phyloP scores from a whole-genome alignment of 768 basidiomycete species.

The Tubosaeta brunneosetosa region DNA sequence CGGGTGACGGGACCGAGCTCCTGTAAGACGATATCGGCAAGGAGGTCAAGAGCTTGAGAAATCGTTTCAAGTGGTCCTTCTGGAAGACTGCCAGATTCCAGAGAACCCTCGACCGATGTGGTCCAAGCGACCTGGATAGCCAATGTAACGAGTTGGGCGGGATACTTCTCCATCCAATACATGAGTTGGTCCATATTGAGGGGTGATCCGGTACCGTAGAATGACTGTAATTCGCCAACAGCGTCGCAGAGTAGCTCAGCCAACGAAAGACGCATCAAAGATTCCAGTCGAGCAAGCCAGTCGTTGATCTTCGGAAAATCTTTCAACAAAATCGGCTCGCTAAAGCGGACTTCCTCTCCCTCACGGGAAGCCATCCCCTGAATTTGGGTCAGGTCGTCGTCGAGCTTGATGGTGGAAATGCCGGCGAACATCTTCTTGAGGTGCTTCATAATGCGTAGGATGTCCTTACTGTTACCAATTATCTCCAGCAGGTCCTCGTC shows the following conservation, averaged over 20 bases:
- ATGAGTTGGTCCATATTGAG: slow-evolving; percentile 70
- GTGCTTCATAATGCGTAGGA: slow-evolving; percentile 97
- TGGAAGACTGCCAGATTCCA: slow-evolving; percentile 54
- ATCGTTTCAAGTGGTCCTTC: slow-evolving; percentile 70
- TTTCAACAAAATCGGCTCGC: slow-evolving; percentile 78
- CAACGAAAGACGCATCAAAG: slow-evolving; percentile 88
- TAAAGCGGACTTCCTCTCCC: slow-evolving; percentile 89
- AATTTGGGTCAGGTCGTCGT: slow-evolving; percentile 84
- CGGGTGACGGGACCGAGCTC: slow-evolving; percentile 89
- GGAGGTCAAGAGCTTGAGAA: slow-evolving; percentile 79
- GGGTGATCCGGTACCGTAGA: slow-evolving; percentile 65
- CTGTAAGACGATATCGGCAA: slow-evolving; percentile 94
- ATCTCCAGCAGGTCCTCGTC: slow-evolving; percentile 98
- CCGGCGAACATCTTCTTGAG: slow-evolving; percentile 99
- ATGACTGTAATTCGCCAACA: slow-evolving; percentile 71
- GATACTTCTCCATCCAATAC: slow-evolving; percentile 89
- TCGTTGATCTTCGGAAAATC: slow-evolving; percentile 98
- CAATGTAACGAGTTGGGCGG: slow-evolving; percentile 94
- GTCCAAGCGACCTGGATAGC: slow-evolving; percentile 97
- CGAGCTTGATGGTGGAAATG: slow-evolving; percentile 81
- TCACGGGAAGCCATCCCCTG: slow-evolving; percentile 94
- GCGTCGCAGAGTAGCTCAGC: slow-evolving; percentile 77
- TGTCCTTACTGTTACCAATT: slow-evolving; percentile 99
- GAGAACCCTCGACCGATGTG: slow-evolving; percentile 64
- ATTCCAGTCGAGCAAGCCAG: slow-evolving; percentile 90